Percentiles rank a stretch among this genome's conserved stretches.
These are phyloP conservation scores for Schoenoplectus tabernaemontani DNA, from an alignment of 202 grass and related monocot species.

Conservation along the genomic window DNA sequence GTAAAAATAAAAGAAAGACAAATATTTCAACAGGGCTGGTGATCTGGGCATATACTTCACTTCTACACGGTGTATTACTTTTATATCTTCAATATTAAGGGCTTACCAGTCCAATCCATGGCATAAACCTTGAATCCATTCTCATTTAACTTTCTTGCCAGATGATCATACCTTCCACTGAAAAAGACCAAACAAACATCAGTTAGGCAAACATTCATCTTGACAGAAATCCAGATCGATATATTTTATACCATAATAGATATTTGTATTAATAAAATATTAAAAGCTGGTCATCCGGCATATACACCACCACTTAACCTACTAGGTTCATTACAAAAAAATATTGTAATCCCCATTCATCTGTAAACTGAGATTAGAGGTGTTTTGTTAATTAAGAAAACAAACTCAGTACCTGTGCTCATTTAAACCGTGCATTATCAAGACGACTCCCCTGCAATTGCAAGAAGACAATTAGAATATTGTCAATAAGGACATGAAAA, in stretches of 20 bases:
- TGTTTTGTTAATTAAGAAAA: background rate
- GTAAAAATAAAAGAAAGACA: background rate
- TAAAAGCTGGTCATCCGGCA: background rate
- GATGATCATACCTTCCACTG: constrained; percentile 86
- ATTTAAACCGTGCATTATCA: constrained; percentile 89
- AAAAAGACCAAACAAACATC: constrained; percentile 14
- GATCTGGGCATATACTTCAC: background rate
- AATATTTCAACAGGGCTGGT: background rate
- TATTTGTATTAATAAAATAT: background rate
- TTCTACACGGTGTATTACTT: background rate
- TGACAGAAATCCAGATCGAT: background rate
- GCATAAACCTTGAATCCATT: constrained; percentile 77
- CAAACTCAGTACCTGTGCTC: constrained; percentile 65
- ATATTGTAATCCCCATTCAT: background rate
- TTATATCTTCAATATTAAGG: no score
- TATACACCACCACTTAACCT: background rate
- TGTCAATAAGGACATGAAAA: background rate
- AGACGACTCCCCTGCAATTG: constrained; percentile 59
- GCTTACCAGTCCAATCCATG: constrained; percentile 97
- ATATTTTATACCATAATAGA: background rate
- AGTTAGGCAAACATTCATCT: background rate
- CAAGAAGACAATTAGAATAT: constrained; percentile 27
- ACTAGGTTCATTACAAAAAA: background rate
- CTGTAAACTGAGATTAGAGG: background rate
- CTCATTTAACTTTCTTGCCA: constrained; percentile 69